A percentile compares a stretch with the other conserved stretches of the same genome.
Conservation (phyloP, 768 basidiomycete species). For the Mrakia hoshinonis region DNA sequence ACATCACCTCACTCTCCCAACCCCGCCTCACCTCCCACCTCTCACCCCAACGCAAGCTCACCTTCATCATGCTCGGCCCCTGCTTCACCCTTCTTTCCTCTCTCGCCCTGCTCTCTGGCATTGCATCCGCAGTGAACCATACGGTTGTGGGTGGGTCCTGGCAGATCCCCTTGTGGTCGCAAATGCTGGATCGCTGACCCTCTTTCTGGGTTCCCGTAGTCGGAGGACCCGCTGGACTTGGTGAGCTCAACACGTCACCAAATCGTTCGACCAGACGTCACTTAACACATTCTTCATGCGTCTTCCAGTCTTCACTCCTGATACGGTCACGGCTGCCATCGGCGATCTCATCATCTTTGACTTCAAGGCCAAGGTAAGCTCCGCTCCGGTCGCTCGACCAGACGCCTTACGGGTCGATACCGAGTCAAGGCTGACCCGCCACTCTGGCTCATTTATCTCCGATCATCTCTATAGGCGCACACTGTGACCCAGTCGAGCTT, state of each 20-base stretch:
- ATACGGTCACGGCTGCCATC: background rate
- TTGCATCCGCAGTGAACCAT: background rate
- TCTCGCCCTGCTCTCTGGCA: background rate
- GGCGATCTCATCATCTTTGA: constrained; percentile 12
- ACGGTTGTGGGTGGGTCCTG: background rate
- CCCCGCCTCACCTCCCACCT: background rate
- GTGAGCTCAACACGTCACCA: background rate
- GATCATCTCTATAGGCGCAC: too few relatives aligned
- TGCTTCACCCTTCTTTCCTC: background rate
- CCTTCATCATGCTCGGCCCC: constrained; percentile 6
- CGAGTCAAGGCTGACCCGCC: background rate
- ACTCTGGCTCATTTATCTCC: background rate
- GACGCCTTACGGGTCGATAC: too few relatives aligned
- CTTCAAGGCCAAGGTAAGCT: background rate
- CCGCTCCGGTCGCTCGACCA: too few relatives aligned
- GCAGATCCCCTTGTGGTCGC: too few relatives aligned
- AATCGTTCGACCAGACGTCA: too few relatives aligned
- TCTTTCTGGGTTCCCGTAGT: background rate
- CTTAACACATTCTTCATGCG: background rate
- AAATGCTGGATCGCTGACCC: too few relatives aligned
- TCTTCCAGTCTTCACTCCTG: background rate
- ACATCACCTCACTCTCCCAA: background rate
- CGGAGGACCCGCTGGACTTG: background rate
- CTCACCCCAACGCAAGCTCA: background rate
- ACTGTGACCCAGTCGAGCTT: background rate